Evolutionary conservation across 108 stramenopile genomes (phyloP).

Genomic region (Pseudonitzschia multiseries): DNA sequence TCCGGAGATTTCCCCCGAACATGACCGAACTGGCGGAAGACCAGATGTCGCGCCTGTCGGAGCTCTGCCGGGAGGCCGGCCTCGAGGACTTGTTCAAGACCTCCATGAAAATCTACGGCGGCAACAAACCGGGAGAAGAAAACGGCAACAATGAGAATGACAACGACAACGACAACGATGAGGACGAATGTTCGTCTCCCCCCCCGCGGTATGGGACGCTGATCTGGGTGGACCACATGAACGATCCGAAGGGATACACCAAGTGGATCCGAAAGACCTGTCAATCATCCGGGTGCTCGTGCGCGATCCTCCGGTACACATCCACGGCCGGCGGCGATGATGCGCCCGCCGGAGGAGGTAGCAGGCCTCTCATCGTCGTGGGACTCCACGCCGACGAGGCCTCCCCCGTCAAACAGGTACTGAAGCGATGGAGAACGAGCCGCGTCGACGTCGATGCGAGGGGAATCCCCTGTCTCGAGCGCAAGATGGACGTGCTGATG

Average conservation of each 20-base stretch:
- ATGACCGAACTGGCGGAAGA: slow-evolving; percentile 26
- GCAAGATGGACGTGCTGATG: slow-evolving; percentile 61
- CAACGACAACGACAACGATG: background rate
- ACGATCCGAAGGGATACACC: slow-evolving; percentile 62
- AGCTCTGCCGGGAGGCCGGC: slow-evolving; percentile 60
- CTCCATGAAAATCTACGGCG: slow-evolving; percentile 64
- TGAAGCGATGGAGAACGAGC: slow-evolving; percentile 79
- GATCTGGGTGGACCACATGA: slow-evolving; percentile 82
- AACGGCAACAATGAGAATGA: background rate
- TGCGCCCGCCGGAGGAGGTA: background rate
- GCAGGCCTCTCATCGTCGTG: slow-evolving; percentile 53
- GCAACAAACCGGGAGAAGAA: background rate
- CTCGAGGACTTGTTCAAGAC: slow-evolving; percentile 67
- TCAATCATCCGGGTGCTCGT: slow-evolving; percentile 24
- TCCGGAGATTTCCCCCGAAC: slow-evolving; percentile 39
- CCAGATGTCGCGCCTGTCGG: slow-evolving; percentile 65
- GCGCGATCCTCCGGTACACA: slow-evolving; percentile 38
- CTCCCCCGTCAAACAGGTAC: slow-evolving; percentile 30
- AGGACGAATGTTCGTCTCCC: background rate
- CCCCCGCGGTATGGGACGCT: slow-evolving; percentile 45
- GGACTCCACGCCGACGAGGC: slow-evolving; percentile 45
- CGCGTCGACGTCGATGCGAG: slow-evolving; percentile 74
- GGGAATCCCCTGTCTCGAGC: slow-evolving; percentile 66
- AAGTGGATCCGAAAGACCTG: slow-evolving; percentile 68
- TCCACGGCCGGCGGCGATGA: slow-evolving; percentile 12